Evolutionary conservation across 225 moss, liverwort and hornwort genomes (phyloP).

Genomic region (Pseudoscleropodium purum): DNA sequence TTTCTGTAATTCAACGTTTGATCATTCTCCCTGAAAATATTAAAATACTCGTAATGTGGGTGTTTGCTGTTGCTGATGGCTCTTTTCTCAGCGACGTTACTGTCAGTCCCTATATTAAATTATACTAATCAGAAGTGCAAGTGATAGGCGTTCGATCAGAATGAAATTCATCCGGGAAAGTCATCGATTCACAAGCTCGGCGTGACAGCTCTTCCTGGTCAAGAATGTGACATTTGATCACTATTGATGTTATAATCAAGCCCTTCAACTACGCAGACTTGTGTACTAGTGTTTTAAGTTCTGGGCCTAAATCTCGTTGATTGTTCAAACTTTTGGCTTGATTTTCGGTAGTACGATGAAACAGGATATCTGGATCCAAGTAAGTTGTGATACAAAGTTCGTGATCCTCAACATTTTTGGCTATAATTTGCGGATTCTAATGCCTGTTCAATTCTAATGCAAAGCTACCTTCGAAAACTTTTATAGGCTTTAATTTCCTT

Average conservation of each 20-base stretch:
- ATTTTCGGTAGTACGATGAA: background rate
- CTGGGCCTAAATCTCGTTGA: background rate
- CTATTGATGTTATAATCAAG: background rate
- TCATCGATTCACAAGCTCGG: background rate
- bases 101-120: background rate
- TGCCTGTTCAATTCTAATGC: background rate
- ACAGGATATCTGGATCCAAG: background rate
- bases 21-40: background rate
- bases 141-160: background rate
- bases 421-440: background rate
- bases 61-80: background rate
- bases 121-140: background rate
- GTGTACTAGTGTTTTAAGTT: background rate
- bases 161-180: background rate
- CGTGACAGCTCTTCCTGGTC: background rate
- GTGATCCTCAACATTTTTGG: background rate
- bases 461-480: background rate
- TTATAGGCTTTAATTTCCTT: background rate
- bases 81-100: background rate
- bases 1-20: background rate
- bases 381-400: background rate
- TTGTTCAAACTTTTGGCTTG: background rate
- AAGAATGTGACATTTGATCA: background rate
- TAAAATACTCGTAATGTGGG: background rate
- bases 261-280: background rate